Evolutionary conservation across 495 filamentous ascomycete genomes (phyloP).

Genomic region (Thozetella sp.): DNA sequence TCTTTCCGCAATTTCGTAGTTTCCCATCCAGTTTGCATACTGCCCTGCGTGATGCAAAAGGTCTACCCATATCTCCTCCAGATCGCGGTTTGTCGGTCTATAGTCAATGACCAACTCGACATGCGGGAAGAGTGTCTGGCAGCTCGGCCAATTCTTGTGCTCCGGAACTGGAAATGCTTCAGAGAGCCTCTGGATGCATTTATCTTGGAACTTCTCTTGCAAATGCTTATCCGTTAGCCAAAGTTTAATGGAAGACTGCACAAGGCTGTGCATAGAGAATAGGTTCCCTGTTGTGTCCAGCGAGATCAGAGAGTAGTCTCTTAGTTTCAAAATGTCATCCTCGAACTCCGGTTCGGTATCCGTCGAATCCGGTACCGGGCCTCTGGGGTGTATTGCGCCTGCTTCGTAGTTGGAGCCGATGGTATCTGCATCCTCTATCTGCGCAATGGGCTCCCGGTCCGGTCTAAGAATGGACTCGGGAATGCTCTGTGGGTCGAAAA

Average conservation of each 20-base stretch:
- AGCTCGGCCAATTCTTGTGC: constrained; percentile 29
- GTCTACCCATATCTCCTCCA: constrained; percentile 11
- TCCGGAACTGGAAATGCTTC: constrained; percentile 38
- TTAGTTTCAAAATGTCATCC: constrained; percentile 38
- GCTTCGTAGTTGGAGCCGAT: too few relatives aligned
- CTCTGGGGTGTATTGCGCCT: too few relatives aligned
- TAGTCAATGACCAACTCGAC: constrained; percentile 10
- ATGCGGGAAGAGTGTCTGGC: constrained; percentile 21
- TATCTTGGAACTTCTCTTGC: constrained; percentile 45
- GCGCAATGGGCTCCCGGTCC: too few relatives aligned
- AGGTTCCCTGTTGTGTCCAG: constrained; percentile 6
- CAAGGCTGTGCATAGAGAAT: too few relatives aligned
- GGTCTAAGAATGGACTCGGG: too few relatives aligned
- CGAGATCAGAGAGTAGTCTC: constrained; percentile 42
- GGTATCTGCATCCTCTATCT: too few relatives aligned
- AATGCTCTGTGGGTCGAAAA: constrained; percentile 10
- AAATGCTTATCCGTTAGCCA: constrained; percentile 45
- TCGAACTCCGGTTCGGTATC: constrained; percentile 30
- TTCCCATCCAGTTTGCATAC: constrained; percentile 19
- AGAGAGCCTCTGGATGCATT: constrained; percentile 36
- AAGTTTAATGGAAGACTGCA: too few relatives aligned
- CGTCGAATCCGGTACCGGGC: constrained; percentile 38
- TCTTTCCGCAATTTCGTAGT: constrained; percentile 12
- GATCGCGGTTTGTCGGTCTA: constrained; percentile 9
- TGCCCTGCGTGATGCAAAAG: constrained; percentile 19